A percentile compares a stretch with the other conserved stretches of the same genome.
phyloP scores from a whole-genome alignment of 1,284 basidiomycete species.

The Cryptococcus maquisensis region DNA sequence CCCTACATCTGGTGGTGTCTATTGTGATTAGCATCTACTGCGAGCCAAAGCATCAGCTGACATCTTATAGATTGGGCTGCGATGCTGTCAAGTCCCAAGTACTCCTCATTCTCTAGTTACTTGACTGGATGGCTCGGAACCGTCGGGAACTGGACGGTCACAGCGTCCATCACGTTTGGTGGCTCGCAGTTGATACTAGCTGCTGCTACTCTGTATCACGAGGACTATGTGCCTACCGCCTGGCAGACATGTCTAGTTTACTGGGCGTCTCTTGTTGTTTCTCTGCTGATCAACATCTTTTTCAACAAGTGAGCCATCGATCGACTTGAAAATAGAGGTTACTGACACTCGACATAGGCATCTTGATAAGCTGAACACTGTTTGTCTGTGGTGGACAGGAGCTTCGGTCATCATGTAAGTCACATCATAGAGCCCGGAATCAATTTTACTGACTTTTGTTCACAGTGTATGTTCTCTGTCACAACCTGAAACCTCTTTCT shows the following conservation, averaged over 20 bases:
- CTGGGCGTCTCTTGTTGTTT: slow-evolving; percentile 48
- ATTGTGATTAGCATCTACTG: slow-evolving; percentile 32
- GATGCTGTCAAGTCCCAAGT: slow-evolving; percentile 49
- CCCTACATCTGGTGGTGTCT: slow-evolving; percentile 52
- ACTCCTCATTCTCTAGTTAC: slow-evolving; percentile 49
- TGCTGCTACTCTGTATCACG: slow-evolving; percentile 49
- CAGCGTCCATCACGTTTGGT: slow-evolving; percentile 53
- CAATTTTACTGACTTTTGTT: neutral
- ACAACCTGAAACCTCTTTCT: slow-evolving; percentile 1
- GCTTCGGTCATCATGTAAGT: slow-evolving; percentile 48
- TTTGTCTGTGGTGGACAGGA: slow-evolving; percentile 51
- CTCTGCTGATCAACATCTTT: slow-evolving; percentile 47
- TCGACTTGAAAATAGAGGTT: neutral
- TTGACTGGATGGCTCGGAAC: slow-evolving; percentile 52
- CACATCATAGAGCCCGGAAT: neutral
- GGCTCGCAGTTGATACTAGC: slow-evolving; percentile 52
- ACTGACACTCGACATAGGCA: slow-evolving; percentile 21
- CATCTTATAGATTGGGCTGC: slow-evolving; percentile 47
- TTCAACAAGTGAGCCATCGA: slow-evolving; percentile 36
- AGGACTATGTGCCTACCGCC: slow-evolving; percentile 46
- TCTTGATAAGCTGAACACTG: slow-evolving; percentile 44
- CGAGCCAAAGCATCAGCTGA: neutral
- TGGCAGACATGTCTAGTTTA: slow-evolving; percentile 51
- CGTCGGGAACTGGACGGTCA: slow-evolving; percentile 53
- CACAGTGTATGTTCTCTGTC: slow-evolving; percentile 1